A percentile compares a stretch with the other conserved stretches of the same genome.
Conservation (phyloP, 1,139 yeast genomes). For the Candida sp. region DNA sequence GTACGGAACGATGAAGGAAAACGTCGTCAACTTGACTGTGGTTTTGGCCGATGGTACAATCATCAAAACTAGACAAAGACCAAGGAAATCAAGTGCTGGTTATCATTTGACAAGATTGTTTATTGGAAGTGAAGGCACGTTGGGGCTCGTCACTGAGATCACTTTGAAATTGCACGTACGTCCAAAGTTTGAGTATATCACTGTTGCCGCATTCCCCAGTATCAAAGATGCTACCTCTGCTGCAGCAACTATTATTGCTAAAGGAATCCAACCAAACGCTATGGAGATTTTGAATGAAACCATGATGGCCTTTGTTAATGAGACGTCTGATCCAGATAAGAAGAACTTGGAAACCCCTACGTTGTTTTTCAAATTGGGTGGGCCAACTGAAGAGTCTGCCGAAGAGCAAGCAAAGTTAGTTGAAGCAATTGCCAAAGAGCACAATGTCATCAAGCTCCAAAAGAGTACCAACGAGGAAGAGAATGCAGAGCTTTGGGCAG, state of each 20-base stretch:
- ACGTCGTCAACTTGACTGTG: slow-evolving; percentile 47
- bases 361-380: slow-evolving; percentile 75
- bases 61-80: slow-evolving; percentile 47
- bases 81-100: slow-evolving; percentile 51
- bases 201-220: slow-evolving; percentile 44
- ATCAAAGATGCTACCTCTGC: slow-evolving; percentile 48
- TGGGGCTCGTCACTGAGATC: slow-evolving; percentile 49
- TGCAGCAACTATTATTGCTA: slow-evolving; percentile 38
- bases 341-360: slow-evolving; percentile 68
- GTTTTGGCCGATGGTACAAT: slow-evolving; percentile 54
- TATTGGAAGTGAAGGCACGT: slow-evolving; percentile 52
- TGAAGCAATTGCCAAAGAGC: slow-evolving; percentile 51
- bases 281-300: slow-evolving; percentile 46
- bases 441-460: slow-evolving; percentile 56
- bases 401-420: slow-evolving; percentile 61
- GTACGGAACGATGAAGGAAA: slow-evolving; percentile 55
- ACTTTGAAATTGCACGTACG: slow-evolving; percentile 47
- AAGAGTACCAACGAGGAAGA: slow-evolving; percentile 70
- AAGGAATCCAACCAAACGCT: slow-evolving; percentile 49
- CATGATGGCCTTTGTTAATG: slow-evolving; percentile 47
- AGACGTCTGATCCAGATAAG: slow-evolving; percentile 21
- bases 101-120: slow-evolving; percentile 49
- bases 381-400: slow-evolving; percentile 55
- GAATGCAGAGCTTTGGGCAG: slow-evolving; percentile 80
- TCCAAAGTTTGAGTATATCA: slow-evolving; percentile 41